Base-by-base conservation (phyloP, 768 basidiomycete species). In the Boletus tylopilopsis region DNA sequence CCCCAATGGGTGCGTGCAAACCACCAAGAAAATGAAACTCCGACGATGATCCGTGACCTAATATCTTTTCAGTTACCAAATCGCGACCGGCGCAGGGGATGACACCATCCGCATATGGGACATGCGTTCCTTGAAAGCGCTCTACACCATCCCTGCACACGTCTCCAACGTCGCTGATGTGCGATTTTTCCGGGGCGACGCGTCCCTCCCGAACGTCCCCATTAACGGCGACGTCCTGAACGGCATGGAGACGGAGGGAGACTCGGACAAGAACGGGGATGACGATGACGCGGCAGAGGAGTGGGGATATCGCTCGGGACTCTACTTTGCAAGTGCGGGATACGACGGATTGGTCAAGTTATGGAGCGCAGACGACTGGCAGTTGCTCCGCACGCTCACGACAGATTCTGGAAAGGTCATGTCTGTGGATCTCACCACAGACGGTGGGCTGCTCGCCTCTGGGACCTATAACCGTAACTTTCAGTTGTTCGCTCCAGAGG, bases 21-120 rank as follows among this genome's bases (percentile, higher is more conserved):
- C 25, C 21, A 22, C 16, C 21, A 2, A 6, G 19, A 25, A 34
- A 42, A 24, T 15, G 18, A 24, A 29, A 44, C 21, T 13, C 38
- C 11, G 22, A 40, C 27, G 41, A 24, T 38, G 42, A 49, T 49
- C 23, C 4, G 36, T 64, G 47, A 57, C 55, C 33, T 57, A 41
- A 12, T 35, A 0, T 39, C 24, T 41, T 42, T 55, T 36, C 61
- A 97, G 94, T 53, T 94, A 96, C 64, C 95, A 98, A 77, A 85
- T 99, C 42, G 96, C 94, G 25, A 96, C 96, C 0, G 96, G 95
- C 32, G 86, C 94, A 5, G 93, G 90, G 38, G 96, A 99, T 68
- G 96, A 98, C 64, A 96, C 96, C 0, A 88, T 99, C 62, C 87
- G 94, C 41, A 91, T 98, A 76, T 99, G 96, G 96, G 96, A 99